Evolutionary conservation across 1,284 basidiomycete genomes (phyloP).

Genomic region (Fistulinella cinereoalba): DNA sequence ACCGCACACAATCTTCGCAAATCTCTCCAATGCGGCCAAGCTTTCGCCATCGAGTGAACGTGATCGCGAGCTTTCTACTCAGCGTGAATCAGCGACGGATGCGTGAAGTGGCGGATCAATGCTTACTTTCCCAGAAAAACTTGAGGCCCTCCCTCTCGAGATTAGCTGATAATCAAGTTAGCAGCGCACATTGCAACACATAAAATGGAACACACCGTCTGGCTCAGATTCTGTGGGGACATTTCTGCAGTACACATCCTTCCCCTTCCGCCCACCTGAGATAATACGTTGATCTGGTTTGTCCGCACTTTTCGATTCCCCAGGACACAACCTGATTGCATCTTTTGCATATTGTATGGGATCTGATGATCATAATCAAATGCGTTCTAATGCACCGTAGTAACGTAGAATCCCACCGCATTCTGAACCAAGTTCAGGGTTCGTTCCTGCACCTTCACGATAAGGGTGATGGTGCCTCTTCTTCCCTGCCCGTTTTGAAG

Average conservation of each 20-base stretch:
- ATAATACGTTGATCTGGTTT: not conserved
- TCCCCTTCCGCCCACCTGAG: not conserved
- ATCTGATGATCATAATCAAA: not conserved
- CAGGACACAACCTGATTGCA: not conserved
- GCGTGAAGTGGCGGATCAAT: not conserved
- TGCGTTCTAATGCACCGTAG: not conserved
- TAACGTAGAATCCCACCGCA: not conserved
- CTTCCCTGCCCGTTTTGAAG: too few species aligned
- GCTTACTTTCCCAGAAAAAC: not conserved
- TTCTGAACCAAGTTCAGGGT: not conserved
- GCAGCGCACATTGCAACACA: not conserved
- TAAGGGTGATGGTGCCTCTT: too few species aligned
- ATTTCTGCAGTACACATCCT: not conserved
- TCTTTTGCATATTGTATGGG: not conserved
- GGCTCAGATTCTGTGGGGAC: not conserved
- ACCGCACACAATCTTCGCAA: constrained; percentile 3
- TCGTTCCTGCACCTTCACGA: not conserved
- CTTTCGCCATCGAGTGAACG: not conserved
- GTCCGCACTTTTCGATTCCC: not conserved
- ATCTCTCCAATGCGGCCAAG: not conserved
- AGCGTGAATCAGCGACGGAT: not conserved
- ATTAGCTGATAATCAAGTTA: not conserved
- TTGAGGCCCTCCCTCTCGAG: not conserved
- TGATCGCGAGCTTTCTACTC: not conserved
- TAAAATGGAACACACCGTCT: not conserved